Base-by-base conservation (phyloP, 352 stramenopile genomes). In the Aphanomyces euteiches region DNA sequence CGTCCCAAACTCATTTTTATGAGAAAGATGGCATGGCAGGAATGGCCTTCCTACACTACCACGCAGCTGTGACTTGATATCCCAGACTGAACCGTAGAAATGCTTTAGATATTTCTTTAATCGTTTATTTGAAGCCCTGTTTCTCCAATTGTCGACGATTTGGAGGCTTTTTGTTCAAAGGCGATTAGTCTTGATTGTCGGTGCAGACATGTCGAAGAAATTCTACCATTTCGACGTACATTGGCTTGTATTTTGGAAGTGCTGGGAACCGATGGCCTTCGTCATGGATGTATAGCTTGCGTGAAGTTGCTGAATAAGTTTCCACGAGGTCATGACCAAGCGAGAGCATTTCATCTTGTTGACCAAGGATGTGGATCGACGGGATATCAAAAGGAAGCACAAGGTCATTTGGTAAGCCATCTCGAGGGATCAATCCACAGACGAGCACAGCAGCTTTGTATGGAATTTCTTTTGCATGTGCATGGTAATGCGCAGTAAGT, bases 341-440 rank as follows among this genome's bases (percentile, higher is more conserved):
- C 5, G 66, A 48, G 19, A 77, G 77, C 70, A 85, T 79, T 21
- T 77, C 72, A 41, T 89, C 83, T 68, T 76, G 75, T 69, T 88
- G 84, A 21, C 83, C 83, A 5, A 87, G 43, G 28, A 91, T 76
- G 72, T 89, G 83, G 54, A 91, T 79, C 43, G 84, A 91, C 3
- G 64, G 64, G 15, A 70, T 70, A 40, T 70, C 40, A n/a, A 70
- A 19, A 13, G 28, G 21, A 13, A 40, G 8, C 10, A 8, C 47
- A 5, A 61, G 47, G 10, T 37, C 36, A 2, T 8, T 40, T 15
- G 64, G 64, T 50, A 70, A n/a, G 28, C 47, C 64, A 43, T 70
- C 64, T 17, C 45, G 47, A 21, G 64, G 47, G 2, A 70, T 7
- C 10, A 70, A 36, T 7, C 64, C 64, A 61, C 64, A 70, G n/a